A percentile compares a stretch with the other conserved stretches of the same genome.
phyloP scores from a whole-genome alignment of 2,329 filamentous ascomycete species.

The Cytospora chrysosperma region DNA sequence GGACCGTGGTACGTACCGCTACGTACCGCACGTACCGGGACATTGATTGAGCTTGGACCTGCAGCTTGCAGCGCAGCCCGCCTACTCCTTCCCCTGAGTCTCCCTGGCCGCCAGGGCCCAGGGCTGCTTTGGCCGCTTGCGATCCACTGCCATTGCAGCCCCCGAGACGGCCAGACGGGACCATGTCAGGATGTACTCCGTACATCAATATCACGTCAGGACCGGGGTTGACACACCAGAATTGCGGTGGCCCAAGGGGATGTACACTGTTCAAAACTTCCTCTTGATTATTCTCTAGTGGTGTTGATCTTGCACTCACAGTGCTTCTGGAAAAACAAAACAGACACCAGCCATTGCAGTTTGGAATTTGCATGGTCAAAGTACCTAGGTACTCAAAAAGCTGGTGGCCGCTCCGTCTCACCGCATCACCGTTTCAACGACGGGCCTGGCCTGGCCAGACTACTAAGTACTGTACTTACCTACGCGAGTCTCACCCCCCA shows the following conservation, averaged over 20 bases:
- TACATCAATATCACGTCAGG: neutral
- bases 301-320: neutral
- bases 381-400: neutral
- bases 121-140: neutral
- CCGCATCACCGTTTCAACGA: neutral
- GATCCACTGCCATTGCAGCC: neutral
- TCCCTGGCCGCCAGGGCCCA: neutral
- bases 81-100: slow-evolving; percentile 2
- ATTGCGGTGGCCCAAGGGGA: neutral
- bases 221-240: neutral
- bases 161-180: neutral
- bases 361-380: neutral
- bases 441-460: neutral
- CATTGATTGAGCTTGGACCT: neutral
- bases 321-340: neutral
- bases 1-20: neutral
- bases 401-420: neutral
- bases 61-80: neutral
- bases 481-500: neutral
- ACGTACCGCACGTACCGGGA: no score
- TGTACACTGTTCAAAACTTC: neutral
- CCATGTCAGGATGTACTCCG: no score
- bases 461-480: no score
- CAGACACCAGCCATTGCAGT: neutral
- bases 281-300: neutral